Evolutionary conservation across 345 rosid species (phyloP).

Genomic region (Erodium maritimum): DNA sequence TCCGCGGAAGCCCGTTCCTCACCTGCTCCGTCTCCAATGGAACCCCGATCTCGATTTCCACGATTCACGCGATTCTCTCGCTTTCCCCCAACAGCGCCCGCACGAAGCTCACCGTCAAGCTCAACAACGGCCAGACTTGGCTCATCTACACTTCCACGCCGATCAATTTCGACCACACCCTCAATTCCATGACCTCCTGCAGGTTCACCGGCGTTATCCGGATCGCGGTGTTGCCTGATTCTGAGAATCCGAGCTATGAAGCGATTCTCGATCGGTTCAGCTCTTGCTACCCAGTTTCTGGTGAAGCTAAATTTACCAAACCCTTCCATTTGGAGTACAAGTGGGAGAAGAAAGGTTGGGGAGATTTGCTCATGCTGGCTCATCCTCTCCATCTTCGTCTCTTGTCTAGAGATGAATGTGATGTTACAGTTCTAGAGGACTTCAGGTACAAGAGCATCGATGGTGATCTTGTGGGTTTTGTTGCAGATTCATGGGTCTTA

Average conservation of each 20-base stretch:
- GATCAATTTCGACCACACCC: constrained; percentile 28
- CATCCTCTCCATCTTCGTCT: constrained; percentile 79
- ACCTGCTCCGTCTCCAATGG: constrained; percentile 44
- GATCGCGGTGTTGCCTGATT: constrained; percentile 41
- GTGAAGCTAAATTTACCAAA: constrained; percentile 51
- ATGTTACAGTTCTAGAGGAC: constrained; percentile 40
- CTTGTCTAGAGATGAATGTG: constrained; percentile 25
- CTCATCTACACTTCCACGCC: constrained; percentile 64
- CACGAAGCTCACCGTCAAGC: constrained; percentile 51
- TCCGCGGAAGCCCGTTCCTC: constrained; percentile 75
- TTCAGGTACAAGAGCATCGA: constrained; percentile 63
- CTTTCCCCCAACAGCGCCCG: constrained; percentile 28
- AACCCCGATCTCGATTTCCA: constrained; percentile 44
- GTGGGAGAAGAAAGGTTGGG: constrained; percentile 86
- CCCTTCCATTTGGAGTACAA: constrained; percentile 68
- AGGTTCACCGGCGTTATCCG: constrained; percentile 58
- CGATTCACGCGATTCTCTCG: constrained; percentile 65
- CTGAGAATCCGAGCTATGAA: constrained; percentile 26
- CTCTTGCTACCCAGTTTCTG: constrained; percentile 70
- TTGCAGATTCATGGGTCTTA: constrained; percentile 74
- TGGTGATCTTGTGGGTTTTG: constrained; percentile 78
- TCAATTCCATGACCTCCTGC: constrained; percentile 34
- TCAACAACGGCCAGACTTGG: constrained; percentile 86
- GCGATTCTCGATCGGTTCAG: constrained; percentile 66
- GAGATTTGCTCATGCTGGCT: constrained; percentile 81